Percentiles rank a stretch among this genome's conserved stretches.
These are phyloP conservation scores for Mallotus nudiflorus DNA, from an alignment of 345 rosid species.

Conservation along the genomic window DNA sequence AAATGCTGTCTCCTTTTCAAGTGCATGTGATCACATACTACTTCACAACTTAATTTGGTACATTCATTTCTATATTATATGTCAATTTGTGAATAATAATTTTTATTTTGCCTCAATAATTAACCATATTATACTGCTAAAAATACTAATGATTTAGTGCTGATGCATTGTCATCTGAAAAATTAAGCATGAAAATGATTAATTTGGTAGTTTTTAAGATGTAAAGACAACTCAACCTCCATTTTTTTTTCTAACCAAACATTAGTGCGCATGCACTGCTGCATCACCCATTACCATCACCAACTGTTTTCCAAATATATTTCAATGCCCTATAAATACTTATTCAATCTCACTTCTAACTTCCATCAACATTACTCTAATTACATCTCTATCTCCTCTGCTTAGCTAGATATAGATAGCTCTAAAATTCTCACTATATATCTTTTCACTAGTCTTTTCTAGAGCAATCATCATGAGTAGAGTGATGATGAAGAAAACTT, in stretches of 20 bases:
- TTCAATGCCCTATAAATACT: slow-evolving; percentile 35
- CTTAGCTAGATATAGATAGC: too few relatives aligned
- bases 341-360: slow-evolving; percentile 1
- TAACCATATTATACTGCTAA: background rate
- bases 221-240: background rate
- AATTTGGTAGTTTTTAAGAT: slow-evolving; percentile 1
- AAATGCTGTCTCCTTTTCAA: background rate
- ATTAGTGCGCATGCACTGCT: slow-evolving; percentile 44
- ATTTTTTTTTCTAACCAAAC: slow-evolving; percentile 19
- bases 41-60: background rate
- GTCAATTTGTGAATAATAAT: background rate
- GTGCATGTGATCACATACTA: background rate
- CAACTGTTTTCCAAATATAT: too few relatives aligned
- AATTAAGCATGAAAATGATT: background rate
- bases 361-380: background rate
- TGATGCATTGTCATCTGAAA: background rate
- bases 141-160: background rate
- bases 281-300: slow-evolving; percentile 18
- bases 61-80: background rate
- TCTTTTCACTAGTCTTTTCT: background rate
- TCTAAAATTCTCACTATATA: background rate
- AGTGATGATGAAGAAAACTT: slow-evolving; percentile 31
- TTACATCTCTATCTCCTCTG: too few relatives aligned
- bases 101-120: background rate
- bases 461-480: slow-evolving; percentile 27